These are phyloP conservation scores for Lipomyces sp. DNA, from an alignment of 805 yeast genomes.

Conservation along the genomic window DNA sequence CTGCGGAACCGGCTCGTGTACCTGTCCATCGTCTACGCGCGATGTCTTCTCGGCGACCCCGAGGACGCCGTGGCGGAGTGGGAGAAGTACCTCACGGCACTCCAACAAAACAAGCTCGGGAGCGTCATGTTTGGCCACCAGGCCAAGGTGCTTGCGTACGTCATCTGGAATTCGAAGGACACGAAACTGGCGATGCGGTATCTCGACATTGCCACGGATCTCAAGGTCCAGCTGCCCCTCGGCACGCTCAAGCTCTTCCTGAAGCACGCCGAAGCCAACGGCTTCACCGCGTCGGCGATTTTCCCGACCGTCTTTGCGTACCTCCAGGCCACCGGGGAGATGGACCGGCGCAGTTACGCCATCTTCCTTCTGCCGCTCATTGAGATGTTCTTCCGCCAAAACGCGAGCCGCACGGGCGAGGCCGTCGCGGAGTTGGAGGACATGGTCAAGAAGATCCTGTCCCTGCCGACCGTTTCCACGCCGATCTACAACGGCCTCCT, in stretches of 20 bases:
- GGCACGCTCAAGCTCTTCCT: conserved; percentile 5
- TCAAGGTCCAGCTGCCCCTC: neutral
- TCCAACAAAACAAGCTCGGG: neutral
- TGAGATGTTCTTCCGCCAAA: neutral
- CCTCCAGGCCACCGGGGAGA: neutral
- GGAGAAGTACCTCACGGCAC: neutral
- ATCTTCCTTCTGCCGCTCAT: neutral
- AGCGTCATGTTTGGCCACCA: neutral
- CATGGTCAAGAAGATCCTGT: neutral
- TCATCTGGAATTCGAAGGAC: conserved; percentile 7
- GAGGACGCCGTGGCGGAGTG: conserved; percentile 10
- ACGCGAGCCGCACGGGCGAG: neutral
- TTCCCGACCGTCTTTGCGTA: neutral
- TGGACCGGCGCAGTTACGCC: neutral
- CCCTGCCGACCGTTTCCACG: neutral
- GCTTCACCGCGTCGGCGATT: neutral
- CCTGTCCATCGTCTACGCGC: conserved; percentile 5
- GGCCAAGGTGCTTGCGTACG: neutral
- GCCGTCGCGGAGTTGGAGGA: neutral
- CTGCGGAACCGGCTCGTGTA: neutral
- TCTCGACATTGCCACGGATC: conserved; percentile 6
- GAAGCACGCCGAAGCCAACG: neutral
- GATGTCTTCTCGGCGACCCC: conserved; percentile 3
- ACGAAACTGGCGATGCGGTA: conserved; percentile 8
- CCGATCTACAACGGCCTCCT: conserved; percentile 10